A percentile compares a stretch with the other conserved stretches of the same genome.
Conservation (phyloP, 2,329 filamentous ascomycete species). For the Xylaria polymorpha region DNA sequence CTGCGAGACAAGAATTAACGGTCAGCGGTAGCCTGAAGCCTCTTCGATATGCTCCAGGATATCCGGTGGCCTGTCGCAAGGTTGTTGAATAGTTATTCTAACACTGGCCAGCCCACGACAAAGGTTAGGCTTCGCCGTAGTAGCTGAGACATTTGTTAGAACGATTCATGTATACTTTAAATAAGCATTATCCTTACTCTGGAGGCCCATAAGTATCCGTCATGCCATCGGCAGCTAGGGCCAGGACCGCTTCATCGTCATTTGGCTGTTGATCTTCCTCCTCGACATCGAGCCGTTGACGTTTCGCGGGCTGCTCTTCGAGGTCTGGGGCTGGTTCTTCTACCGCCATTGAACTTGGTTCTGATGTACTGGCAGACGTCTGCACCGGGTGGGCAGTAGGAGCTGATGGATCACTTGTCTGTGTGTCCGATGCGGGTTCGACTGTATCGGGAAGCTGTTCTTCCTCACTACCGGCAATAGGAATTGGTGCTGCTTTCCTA, state of each 20-base stretch:
- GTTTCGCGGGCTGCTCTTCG: constrained; percentile 50
- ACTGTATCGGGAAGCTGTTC: constrained; percentile 20
- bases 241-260: constrained; percentile 48
- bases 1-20: constrained; percentile 24
- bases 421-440: constrained; percentile 25
- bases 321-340: constrained; percentile 40
- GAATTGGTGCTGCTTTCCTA: constrained; percentile 56
- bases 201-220: constrained; percentile 45
- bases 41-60: constrained; percentile 9
- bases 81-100: constrained; percentile 8
- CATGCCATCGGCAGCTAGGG: constrained; percentile 46
- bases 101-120: constrained; percentile 29
- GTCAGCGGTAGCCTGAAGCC: constrained; percentile 17
- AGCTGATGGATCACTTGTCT: constrained; percentile 25
- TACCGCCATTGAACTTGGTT: constrained; percentile 40
- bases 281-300: constrained; percentile 47
- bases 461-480: constrained; percentile 31
- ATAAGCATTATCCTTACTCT: constrained; percentile 42
- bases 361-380: constrained; percentile 33
- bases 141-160: constrained; percentile 41
- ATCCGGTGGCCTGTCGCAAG: constrained; percentile 6
- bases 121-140: constrained; percentile 48
- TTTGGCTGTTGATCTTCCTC: constrained; percentile 40
- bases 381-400: constrained; percentile 17
- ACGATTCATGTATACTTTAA: not conserved